Percentiles rank a stretch among this genome's conserved stretches.
These are phyloP conservation scores for Medicago ruthenica DNA, from an alignment of 306 rosid genomes.

Conservation along the genomic window DNA sequence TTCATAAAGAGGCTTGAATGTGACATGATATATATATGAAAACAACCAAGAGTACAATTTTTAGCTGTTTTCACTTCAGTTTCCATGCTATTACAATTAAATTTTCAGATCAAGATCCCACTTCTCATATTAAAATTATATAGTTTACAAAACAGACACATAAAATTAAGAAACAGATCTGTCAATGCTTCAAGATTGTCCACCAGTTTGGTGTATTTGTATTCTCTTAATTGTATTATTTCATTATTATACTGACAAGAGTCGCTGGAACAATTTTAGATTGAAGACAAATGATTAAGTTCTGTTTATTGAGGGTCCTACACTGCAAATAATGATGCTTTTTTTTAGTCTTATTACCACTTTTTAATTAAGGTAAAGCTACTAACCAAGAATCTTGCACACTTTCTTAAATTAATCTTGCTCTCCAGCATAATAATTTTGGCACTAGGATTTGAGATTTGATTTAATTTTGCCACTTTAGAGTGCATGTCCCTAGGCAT, in stretches of 20 bases:
- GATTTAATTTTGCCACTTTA: constrained; percentile 24
- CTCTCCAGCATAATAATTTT: constrained; percentile 32
- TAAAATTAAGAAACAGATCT: constrained; percentile 38
- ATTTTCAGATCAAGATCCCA: constrained; percentile 49
- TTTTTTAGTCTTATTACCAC: constrained; percentile 13
- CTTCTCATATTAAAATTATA: constrained; percentile 27
- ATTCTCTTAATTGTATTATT: constrained; percentile 9
- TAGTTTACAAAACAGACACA: constrained; percentile 10
- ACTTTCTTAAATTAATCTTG: constrained; percentile 15
- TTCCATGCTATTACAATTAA: too few species aligned
- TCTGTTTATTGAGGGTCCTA: constrained; percentile 28
- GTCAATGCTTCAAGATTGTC: constrained; percentile 39
- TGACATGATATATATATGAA: constrained; percentile 34
- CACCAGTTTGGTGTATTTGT: constrained; percentile 21
- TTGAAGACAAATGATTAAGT: constrained; percentile 29
- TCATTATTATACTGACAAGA: background rate
- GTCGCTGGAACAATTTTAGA: constrained; percentile 26
- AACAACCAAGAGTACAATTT: constrained; percentile 3
- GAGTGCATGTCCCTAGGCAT: constrained; percentile 35
- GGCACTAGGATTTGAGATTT: constrained; percentile 34
- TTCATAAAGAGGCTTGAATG: constrained; percentile 6
- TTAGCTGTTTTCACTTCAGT: constrained; percentile 3
- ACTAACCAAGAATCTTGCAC: constrained; percentile 19
- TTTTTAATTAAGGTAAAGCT: constrained; percentile 20
- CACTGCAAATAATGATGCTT: constrained; percentile 7